These are phyloP conservation scores for Globisporangium mamillatum DNA, from an alignment of 352 stramenopile species.

Conservation along the genomic window DNA sequence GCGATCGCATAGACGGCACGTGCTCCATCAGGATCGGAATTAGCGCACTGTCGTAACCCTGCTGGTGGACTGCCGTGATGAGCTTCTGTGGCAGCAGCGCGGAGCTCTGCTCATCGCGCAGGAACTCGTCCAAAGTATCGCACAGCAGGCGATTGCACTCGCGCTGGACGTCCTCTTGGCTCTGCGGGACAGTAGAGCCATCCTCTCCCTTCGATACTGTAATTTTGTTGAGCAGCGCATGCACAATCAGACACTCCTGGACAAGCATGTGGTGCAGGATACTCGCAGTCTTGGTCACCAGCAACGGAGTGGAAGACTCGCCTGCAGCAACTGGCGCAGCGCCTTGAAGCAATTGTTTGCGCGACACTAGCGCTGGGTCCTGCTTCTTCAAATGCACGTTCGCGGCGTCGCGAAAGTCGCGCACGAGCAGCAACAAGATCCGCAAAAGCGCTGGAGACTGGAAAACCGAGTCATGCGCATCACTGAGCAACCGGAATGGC, in stretches of 20 bases:
- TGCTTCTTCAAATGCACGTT: slow-evolving; percentile 42
- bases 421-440: slow-evolving; percentile 37
- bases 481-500: slow-evolving; percentile 51
- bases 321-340: background rate
- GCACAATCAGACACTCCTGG: slow-evolving; percentile 55
- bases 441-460: slow-evolving; percentile 37
- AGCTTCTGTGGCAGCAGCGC: slow-evolving; percentile 28
- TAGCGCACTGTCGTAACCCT: slow-evolving; percentile 45
- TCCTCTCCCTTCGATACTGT: slow-evolving; percentile 2
- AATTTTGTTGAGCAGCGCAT: slow-evolving; percentile 35
- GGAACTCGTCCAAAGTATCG: slow-evolving; percentile 30
- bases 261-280: slow-evolving; percentile 49
- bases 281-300: slow-evolving; percentile 26
- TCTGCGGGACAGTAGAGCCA: slow-evolving; percentile 1
- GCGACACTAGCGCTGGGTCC: slow-evolving; percentile 29
- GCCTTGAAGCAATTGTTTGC: slow-evolving; percentile 17
- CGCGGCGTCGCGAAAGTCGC: slow-evolving; percentile 37
- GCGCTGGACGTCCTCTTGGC: slow-evolving; percentile 11
- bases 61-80: slow-evolving; percentile 39
- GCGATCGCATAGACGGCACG: slow-evolving; percentile 37
- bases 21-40: slow-evolving; percentile 30
- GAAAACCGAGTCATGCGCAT: slow-evolving; percentile 35
- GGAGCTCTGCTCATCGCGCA: slow-evolving; percentile 25
- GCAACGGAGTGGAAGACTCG: background rate
- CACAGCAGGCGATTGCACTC: slow-evolving; percentile 25